phyloP scores from a whole-genome alignment of 306 rosid species.

The Fagus crenata region DNA sequence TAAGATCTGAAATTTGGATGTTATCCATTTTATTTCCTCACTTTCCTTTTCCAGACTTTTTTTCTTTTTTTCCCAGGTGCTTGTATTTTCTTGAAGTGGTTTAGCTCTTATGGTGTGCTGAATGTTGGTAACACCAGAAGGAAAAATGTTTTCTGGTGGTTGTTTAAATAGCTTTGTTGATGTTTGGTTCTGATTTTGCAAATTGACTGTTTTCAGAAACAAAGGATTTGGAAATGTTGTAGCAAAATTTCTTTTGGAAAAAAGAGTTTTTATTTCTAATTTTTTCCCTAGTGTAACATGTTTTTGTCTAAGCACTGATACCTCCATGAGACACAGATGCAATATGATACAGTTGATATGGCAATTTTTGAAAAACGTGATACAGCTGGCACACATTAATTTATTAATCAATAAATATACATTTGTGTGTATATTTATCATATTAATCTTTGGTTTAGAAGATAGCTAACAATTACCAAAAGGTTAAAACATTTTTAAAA shows the following conservation, averaged over 20 bases:
- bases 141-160: not conserved
- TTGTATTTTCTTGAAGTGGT: not conserved
- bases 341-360: too few relatives aligned
- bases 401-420: too few relatives aligned
- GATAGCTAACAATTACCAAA: too few relatives aligned
- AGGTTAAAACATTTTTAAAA: too few relatives aligned
- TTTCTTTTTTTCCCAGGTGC: not conserved
- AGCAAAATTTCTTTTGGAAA: too few relatives aligned
- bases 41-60: slow-evolving; percentile 11
- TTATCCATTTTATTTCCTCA: slow-evolving; percentile 16
- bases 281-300: not conserved
- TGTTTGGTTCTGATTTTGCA: not conserved
- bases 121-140: not conserved
- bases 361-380: too few relatives aligned
- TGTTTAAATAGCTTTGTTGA: not conserved
- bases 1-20: not conserved
- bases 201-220: not conserved
- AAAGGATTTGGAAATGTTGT: not conserved
- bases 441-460: too few relatives aligned
- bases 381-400: too few relatives aligned
- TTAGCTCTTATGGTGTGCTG: not conserved
- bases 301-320: not conserved
- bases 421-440: too few relatives aligned
- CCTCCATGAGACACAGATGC: too few relatives aligned
- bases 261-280: not conserved